Conservation (phyloP, 768 basidiomycete genomes). For the Gymnopilus junonius region DNA sequence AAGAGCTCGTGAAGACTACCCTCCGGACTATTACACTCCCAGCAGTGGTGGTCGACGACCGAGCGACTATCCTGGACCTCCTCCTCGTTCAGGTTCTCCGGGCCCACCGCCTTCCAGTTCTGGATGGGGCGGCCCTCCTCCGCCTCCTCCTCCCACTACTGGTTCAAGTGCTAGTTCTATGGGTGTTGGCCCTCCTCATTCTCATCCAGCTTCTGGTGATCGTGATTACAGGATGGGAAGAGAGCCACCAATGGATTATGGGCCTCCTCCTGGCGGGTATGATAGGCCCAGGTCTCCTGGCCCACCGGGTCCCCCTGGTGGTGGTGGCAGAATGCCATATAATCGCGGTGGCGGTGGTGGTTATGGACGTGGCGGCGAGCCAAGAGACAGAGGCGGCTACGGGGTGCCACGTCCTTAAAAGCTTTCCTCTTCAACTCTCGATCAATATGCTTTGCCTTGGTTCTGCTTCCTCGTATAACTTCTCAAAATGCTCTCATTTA, state of each 20-base stretch:
- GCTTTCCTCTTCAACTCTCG: too few species aligned
- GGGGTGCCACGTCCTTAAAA: constrained; percentile 13
- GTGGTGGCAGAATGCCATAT: constrained; percentile 20
- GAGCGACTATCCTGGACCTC: constrained; percentile 26
- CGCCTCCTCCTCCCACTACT: constrained; percentile 25
- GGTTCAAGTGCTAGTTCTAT: constrained; percentile 14
- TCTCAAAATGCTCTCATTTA: not conserved
- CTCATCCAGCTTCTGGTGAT: constrained; percentile 28
- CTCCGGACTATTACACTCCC: constrained; percentile 37
- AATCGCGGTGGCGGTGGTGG: constrained; percentile 27
- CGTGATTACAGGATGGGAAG: constrained; percentile 36
- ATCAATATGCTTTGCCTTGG: not conserved
- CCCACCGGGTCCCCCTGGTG: constrained; percentile 20
- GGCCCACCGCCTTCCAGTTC: constrained; percentile 19
- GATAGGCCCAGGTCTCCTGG: constrained; percentile 40
- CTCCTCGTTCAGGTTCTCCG: constrained; percentile 22
- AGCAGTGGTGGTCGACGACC: constrained; percentile 26
- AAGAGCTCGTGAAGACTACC: constrained; percentile 48
- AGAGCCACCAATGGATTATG: constrained; percentile 24
- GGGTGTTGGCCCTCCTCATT: constrained; percentile 15
- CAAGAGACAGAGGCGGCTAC: constrained; percentile 15
- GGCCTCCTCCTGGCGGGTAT: constrained; percentile 35
- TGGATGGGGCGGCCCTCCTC: constrained; percentile 18
- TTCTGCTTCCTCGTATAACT: not conserved
- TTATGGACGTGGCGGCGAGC: constrained; percentile 18